Base-by-base conservation (phyloP, 2,329 filamentous ascomycete genomes). In the Chlorencoelia australis region DNA sequence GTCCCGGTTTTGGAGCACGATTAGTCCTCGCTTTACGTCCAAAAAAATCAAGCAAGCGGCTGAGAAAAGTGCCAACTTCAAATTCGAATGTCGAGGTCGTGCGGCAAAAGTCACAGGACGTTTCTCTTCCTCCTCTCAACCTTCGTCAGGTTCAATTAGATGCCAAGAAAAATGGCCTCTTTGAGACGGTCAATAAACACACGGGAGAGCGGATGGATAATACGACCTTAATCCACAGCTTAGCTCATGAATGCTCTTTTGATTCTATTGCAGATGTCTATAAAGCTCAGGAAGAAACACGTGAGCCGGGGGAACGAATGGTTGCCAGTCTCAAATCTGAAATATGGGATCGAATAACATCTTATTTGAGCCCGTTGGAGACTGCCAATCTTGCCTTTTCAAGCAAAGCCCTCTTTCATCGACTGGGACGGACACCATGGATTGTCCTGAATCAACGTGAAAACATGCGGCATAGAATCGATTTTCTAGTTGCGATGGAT, bases 401-500 rank as follows among this genome's bases (percentile, higher is more conserved):
- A 16, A 67, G 56, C 47, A 68, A 65, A 46, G 61, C 61, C 3
- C 57, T 75, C 13, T 56, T 60, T 40, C 37, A 48, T 9, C 60
- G 63, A 8, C 48, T 74, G 8, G 65, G 65, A 4, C 45, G 51
- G 1, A 48, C 48, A 7, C 58, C 62, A 5, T 66, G 65, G 51
- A 30, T 51, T 22, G 53, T 47, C 4, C 54, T 71, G 19, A 51
- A 61, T 16, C 37, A 51, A 7, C 62, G 66, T 3, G 52, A 62
- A 5, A 68, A 74, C 45, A 55, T 54, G 29, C 45, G 60, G 4
- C 53, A 68, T 40, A 67, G 65, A 33, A 57, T 66, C 30, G 55
- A 65, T 4, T 75, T 78, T 48, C 60, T 79, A 4, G 49, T 62
- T 9, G 52, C 56, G 3, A 60, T 76, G 49, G 71, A 78, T 42